These are phyloP conservation scores for Globisporangium orthogonon DNA, from an alignment of 352 stramenopile genomes.

Conservation along the genomic window DNA sequence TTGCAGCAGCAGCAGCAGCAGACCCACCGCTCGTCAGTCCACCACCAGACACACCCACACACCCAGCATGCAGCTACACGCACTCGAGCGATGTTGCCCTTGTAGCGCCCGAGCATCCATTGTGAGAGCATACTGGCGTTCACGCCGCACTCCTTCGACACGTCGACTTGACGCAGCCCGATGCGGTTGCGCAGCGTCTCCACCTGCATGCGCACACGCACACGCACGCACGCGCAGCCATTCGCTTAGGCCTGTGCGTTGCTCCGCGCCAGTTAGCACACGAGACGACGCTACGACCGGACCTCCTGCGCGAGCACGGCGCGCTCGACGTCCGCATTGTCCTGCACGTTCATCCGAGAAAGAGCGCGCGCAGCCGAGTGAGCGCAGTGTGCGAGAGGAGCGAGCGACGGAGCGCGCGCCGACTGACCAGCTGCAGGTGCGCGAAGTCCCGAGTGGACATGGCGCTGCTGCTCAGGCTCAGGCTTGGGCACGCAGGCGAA, in stretches of 20 bases:
- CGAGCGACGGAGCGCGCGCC: neutral
- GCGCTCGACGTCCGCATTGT: constrained; percentile 83
- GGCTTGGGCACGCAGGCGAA: neutral
- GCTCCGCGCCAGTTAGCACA: too few relatives aligned
- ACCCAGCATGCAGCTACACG: constrained; percentile 2
- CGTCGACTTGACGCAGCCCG: constrained; percentile 71
- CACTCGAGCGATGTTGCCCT: constrained; percentile 75
- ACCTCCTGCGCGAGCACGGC: constrained; percentile 77
- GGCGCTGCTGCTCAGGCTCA: neutral
- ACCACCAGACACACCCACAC: neutral
- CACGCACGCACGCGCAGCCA: neutral
- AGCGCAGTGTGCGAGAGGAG: neutral
- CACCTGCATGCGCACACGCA: constrained; percentile 27
- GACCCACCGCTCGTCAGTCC: neutral
- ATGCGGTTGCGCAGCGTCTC: constrained; percentile 67
- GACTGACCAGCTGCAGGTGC: constrained; percentile 59
- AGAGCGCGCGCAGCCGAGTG: neutral
- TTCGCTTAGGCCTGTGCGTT: too few relatives aligned
- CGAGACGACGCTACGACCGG: neutral
- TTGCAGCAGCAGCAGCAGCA: neutral
- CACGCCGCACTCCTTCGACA: constrained; percentile 81
- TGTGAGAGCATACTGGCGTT: constrained; percentile 85
- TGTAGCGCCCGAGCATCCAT: constrained; percentile 84
- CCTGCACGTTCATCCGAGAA: constrained; percentile 19
- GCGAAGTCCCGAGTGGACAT: constrained; percentile 67